phyloP scores from a whole-genome alignment of 2,329 filamentous ascomycete species.

The Epichloe aotearoae region DNA sequence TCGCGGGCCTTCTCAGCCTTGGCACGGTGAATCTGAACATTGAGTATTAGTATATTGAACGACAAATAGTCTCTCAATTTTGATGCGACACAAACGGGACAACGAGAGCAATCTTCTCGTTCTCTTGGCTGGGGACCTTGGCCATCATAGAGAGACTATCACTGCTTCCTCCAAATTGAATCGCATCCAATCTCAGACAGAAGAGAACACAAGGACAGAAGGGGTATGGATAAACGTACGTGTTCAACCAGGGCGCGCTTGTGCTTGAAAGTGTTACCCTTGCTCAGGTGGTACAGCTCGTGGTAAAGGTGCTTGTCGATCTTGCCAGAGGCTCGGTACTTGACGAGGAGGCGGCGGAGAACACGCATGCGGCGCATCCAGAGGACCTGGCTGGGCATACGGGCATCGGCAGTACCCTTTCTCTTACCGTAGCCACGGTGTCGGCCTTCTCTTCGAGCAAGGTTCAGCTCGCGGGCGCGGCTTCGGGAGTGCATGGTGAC shows the following conservation, averaged over 20 bases:
- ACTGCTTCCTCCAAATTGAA: not conserved
- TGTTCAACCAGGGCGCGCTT: constrained; percentile 99
- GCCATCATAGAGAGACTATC: not conserved
- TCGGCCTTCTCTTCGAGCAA: constrained; percentile 85
- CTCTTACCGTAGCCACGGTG: constrained; percentile 99
- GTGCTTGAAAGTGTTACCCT: constrained; percentile 99
- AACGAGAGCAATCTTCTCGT: not conserved
- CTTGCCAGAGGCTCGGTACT: constrained; percentile 99
- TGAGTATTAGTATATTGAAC: not conserved
- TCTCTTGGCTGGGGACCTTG: not conserved
- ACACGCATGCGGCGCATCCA: constrained; percentile 99
- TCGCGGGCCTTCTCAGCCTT: constrained; percentile 99
- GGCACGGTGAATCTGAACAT: constrained; percentile 86
- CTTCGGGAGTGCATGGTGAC: constrained; percentile 99
- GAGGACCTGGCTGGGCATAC: constrained; percentile 96
- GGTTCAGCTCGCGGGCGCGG: constrained; percentile 89
- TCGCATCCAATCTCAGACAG: not conserved
- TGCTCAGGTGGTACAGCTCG: constrained; percentile 99
- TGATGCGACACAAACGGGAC: not conserved
- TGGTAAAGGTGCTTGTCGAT: constrained; percentile 99
- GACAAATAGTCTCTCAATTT: not conserved
- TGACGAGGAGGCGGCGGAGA: constrained; percentile 96
- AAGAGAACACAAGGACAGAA: not conserved
- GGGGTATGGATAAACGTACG: constrained; percentile 51
- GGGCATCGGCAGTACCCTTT: constrained; percentile 99